Evolutionary conservation across 2,329 filamentous ascomycete genomes (phyloP), one percentile per base, ranked within the genome.

Genomic region (Fusarium redolens): DNA sequence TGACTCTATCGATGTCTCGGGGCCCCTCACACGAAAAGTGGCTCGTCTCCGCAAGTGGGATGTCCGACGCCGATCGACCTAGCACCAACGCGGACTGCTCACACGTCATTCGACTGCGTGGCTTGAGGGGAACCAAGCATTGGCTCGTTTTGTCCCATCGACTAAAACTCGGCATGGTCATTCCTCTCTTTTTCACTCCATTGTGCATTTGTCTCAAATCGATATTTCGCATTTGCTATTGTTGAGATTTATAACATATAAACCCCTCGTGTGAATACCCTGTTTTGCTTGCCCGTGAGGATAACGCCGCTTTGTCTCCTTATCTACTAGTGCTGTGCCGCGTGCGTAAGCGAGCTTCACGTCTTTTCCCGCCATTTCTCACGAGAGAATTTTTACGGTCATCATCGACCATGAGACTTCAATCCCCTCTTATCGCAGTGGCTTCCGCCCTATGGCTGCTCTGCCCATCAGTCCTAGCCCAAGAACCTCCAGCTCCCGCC

Each of bases 401-500:
- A 52, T 45, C 31, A 40, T 57, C 44, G 35, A 69, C 44, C 43
- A 61, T 74, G 72, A 70, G 69, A 61, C 51, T 74, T 40, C n/a
- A 48, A 55, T 67, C 69, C 31, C 54, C 61, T 31, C 45, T 73
- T 15, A 14, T 52, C 20, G 35, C 72, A 40, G 59, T 56, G 54
- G 61, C 59, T 8, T 61, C 72, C 3, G 72, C 72, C 47, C 30
- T 74, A 20, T 74, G 72, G 68, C 37, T 70, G 18, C 22, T 74
- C n/a, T 66, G 50, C 30, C 50, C 71, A 33, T 51, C 60, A 15
- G 68, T 59, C 13, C 41, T 58, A 25, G 71, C 71, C 3, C 67
- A 68, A 20, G 52, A 68, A 18, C 38, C 51, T 11, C n/a, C 64
- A n/a, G 13, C 66, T 10, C 20, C 54, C 18, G 17, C 25, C 8